A percentile compares a stretch with the other conserved stretches of the same genome.
Conservation (phyloP, 805 yeast genomes). For the Starmera amethionina region DNA sequence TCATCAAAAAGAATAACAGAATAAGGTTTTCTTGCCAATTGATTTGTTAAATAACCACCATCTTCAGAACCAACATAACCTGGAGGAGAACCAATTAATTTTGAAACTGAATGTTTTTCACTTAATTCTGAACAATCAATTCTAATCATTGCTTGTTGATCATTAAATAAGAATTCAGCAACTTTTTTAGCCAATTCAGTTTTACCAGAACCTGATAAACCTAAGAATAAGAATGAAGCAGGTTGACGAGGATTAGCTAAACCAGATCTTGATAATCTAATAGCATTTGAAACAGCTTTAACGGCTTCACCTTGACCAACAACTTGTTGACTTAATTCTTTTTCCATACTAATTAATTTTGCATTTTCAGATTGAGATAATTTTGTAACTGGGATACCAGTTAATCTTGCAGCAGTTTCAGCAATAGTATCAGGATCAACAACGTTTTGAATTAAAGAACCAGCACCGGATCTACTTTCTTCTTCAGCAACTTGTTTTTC, state of each 20-base stretch:
- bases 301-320: slow-evolving; percentile 97
- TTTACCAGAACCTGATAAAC: slow-evolving; percentile 96
- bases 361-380: slow-evolving; percentile 91
- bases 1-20: slow-evolving; percentile 96
- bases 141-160: slow-evolving; percentile 93
- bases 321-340: slow-evolving; percentile 67
- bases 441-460: slow-evolving; percentile 72
- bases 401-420: slow-evolving; percentile 93
- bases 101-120: slow-evolving; percentile 93
- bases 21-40: slow-evolving; percentile 83
- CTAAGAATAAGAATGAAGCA: slow-evolving; percentile 88
- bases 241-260: slow-evolving; percentile 95
- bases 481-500: slow-evolving; percentile 76
- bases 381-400: slow-evolving; percentile 95
- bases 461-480: slow-evolving; percentile 47
- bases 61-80: slow-evolving; percentile 97
- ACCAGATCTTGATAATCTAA: slow-evolving; percentile 88
- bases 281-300: slow-evolving; percentile 91
- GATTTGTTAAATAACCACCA: slow-evolving; percentile 94
- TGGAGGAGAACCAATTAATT: slow-evolving; percentile 93
- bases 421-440: slow-evolving; percentile 89
- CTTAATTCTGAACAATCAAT: slow-evolving; percentile 94
- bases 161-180: slow-evolving; percentile 93
- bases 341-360: slow-evolving; percentile 92
- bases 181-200: slow-evolving; percentile 95